These are phyloP conservation scores for Bertia moriformis DNA, from an alignment of 2,329 filamentous ascomycete genomes.

Conservation along the genomic window DNA sequence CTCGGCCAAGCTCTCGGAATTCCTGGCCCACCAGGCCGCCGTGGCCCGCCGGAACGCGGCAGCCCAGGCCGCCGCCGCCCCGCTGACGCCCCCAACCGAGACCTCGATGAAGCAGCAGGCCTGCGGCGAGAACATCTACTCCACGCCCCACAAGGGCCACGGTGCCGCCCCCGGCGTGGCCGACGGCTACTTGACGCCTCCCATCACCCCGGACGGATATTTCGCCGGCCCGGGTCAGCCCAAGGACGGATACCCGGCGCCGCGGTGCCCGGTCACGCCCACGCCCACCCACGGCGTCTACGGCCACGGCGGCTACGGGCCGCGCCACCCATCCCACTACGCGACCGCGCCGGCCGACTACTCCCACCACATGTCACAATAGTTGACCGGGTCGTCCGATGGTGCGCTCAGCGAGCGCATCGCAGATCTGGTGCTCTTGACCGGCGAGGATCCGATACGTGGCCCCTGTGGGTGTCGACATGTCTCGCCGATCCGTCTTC, in stretches of 20 bases:
- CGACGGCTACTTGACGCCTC: conserved; percentile 72
- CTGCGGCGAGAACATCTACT: conserved; percentile 44
- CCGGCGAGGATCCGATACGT: too few species aligned
- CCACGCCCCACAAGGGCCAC: conserved; percentile 66
- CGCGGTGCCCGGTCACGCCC: conserved; percentile 35
- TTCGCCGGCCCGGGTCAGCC: conserved; percentile 25
- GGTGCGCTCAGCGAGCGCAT: too few species aligned
- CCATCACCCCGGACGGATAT: conserved; percentile 65
- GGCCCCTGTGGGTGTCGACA: too few species aligned
- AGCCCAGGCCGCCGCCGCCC: conserved; percentile 36
- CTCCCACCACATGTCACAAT: too few species aligned
- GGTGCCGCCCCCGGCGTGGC: conserved; percentile 43
- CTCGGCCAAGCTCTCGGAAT: conserved; percentile 39
- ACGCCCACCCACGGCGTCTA: conserved; percentile 36
- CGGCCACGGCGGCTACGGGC: too few species aligned
- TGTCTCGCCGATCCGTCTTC: too few species aligned
- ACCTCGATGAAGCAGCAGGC: conserved; percentile 6
- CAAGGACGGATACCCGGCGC: conserved; percentile 21
- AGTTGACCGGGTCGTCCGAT: too few species aligned
- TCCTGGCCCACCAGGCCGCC: conserved; percentile 43
- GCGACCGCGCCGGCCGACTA: too few species aligned
- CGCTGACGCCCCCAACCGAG: conserved; percentile 35
- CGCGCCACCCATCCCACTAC: neutral
- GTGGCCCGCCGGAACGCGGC: conserved; percentile 22
- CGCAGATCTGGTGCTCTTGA: too few species aligned